Evolutionary conservation across 306 rosid genomes (phyloP), one percentile per base, ranked within the genome.

Genomic region (Astragalus membranaceus): DNA sequence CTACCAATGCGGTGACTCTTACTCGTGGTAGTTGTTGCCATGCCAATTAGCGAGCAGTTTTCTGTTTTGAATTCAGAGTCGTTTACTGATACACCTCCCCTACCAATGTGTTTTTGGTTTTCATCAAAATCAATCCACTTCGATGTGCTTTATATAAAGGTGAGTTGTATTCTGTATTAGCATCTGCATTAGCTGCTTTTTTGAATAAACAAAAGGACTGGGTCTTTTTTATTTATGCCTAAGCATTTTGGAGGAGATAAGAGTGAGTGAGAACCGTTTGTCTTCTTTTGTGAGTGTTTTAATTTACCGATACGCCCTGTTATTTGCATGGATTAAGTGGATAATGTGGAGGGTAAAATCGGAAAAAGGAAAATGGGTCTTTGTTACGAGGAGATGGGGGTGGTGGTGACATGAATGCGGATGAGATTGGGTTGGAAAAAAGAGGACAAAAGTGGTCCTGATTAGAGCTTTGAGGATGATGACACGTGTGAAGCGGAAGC

Each of bases 111-210:
- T 17, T 68, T 67, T 35, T 73, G 73, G 42, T 78, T 29, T 32
- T 74, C 46, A 44, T 7, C 3, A 9, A 55, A 69, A 8, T 23
- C 12, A 9, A 46, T 5, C 47, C 20, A 36, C 13, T 42, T 73
- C 14, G 54, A 64, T 57, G 46, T 15, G 89, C 79, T 82, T 84
- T 84, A 82, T 89, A 89, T 89, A 86, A 53, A 80, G 83, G 64
- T 72, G 67, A 4, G n/a, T 39, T 2, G 30, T 26, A 26, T 26
- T 26, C 3, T 26, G 30, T 3, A 26, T 26, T 26, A 26, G 30
- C 30, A 26, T 26, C 30, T 26, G 74, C 35, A 42, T 61, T 35
- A n/a, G 56, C 56, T 49, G 39, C 75, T 58, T 58, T 70, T 41
- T 41, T 17, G 30, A 47, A 62, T 9, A 29, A 48, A 47, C 3